Conservation (phyloP, 306 rosid species). For the Castanea sativa region DNA sequence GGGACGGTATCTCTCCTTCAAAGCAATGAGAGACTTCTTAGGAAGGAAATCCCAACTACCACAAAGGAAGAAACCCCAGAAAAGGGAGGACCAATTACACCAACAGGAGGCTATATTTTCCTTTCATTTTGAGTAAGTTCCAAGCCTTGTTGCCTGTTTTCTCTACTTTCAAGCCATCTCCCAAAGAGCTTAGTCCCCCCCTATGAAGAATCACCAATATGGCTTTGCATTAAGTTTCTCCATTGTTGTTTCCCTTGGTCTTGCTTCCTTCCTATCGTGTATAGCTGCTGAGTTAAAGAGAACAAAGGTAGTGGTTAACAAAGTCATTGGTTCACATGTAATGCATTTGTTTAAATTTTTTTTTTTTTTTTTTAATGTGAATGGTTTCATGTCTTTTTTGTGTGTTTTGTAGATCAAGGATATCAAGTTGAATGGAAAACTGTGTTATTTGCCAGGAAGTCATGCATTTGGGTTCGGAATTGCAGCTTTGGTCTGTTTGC, state of each 20-base stretch:
- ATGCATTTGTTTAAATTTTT: background rate
- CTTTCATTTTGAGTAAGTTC: constrained; percentile 44
- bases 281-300: constrained; percentile 64
- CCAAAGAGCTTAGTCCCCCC: constrained; percentile 4
- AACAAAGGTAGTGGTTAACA: constrained; percentile 44
- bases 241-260: constrained; percentile 44
- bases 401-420: constrained; percentile 51
- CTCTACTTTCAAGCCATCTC: constrained; percentile 22
- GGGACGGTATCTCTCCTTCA: constrained; percentile 63
- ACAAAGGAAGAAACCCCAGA: constrained; percentile 27
- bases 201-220: constrained; percentile 53
- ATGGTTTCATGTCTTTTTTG: background rate
- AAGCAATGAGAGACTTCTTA: constrained; percentile 44
- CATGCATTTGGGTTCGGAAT: constrained; percentile 66
- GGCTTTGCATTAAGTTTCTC: constrained; percentile 30
- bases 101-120: constrained; percentile 22
- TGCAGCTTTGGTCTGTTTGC: constrained; percentile 57
- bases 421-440: constrained; percentile 60
- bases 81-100: constrained; percentile 7
- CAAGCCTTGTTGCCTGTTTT: constrained; percentile 26
- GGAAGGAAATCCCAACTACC: constrained; percentile 40
- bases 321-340: background rate
- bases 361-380: background rate
- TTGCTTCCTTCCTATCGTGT: constrained; percentile 62
- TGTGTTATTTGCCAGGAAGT: constrained; percentile 71